Conservation (phyloP, 805 yeast genomes). For the Spathaspora passalidarum region DNA sequence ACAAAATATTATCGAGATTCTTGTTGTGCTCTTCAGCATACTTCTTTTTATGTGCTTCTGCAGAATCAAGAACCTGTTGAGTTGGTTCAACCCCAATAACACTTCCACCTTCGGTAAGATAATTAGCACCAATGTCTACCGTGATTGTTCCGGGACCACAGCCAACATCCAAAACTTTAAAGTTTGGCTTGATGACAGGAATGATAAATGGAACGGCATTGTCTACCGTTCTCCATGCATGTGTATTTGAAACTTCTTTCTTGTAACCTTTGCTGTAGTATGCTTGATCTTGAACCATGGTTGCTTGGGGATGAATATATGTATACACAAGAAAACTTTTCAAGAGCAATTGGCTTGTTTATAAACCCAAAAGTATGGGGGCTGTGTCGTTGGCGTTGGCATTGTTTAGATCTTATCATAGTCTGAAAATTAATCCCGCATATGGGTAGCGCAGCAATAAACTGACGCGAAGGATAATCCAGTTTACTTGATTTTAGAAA, state of each 20-base stretch:
- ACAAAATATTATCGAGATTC: slow-evolving; percentile 15
- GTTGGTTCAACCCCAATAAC: slow-evolving; percentile 33
- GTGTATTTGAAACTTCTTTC: slow-evolving; percentile 22
- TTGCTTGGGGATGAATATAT: too few species aligned
- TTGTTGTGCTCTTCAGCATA: not conserved
- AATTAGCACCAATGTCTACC: slow-evolving; percentile 24
- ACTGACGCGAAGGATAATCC: too few species aligned
- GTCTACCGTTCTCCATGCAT: slow-evolving; percentile 31
- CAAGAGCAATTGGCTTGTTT: too few species aligned
- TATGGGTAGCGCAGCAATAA: too few species aligned
- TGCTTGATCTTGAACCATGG: slow-evolving; percentile 14
- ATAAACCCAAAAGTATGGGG: too few species aligned
- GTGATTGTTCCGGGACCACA: slow-evolving; percentile 44
- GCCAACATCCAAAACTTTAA: slow-evolving; percentile 38
- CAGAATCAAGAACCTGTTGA: slow-evolving; percentile 24
- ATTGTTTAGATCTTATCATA: too few species aligned
- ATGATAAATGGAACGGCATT: slow-evolving; percentile 24
- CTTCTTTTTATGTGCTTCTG: slow-evolving; percentile 11
- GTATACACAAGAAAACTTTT: too few species aligned
- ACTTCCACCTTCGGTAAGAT: slow-evolving; percentile 20
- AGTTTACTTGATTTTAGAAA: too few species aligned
- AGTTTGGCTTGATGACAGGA: slow-evolving; percentile 22
- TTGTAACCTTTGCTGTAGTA: slow-evolving; percentile 24
- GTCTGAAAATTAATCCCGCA: too few species aligned
- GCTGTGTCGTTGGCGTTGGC: too few species aligned